Conservation (phyloP, 768 basidiomycete genomes). For the Cystobasidium onofrii region DNA sequence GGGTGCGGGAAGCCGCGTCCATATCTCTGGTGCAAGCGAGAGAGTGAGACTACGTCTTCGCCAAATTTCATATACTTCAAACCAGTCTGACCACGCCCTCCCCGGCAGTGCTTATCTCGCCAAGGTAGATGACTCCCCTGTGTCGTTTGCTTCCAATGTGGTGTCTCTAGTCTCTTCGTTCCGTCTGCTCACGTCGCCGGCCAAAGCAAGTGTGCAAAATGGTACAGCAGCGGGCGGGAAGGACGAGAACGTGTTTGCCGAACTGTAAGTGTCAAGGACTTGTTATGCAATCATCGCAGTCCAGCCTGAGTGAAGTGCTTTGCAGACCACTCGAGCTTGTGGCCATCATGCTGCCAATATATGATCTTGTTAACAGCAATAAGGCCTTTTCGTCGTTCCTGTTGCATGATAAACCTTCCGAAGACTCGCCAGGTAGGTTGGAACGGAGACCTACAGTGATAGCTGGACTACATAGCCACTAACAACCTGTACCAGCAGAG, state of each 20-base stretch:
- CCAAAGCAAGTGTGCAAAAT: neutral
- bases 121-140: constrained; percentile 36
- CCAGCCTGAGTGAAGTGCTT: too few species aligned
- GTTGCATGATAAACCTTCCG: constrained; percentile 4
- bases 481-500: neutral
- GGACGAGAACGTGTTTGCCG: neutral
- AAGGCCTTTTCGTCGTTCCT: constrained; percentile 36
- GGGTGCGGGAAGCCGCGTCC: neutral
- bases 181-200: neutral
- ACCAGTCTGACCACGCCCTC: too few species aligned
- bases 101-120: constrained; percentile 33
- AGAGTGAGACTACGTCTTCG: constrained; percentile 18
- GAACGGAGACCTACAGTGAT: too few species aligned
- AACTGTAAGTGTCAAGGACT: neutral
- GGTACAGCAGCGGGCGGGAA: neutral
- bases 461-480: too few species aligned
- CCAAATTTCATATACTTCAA: too few species aligned
- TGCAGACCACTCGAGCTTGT: constrained; percentile 32
- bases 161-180: constrained; percentile 36
- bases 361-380: constrained; percentile 39
- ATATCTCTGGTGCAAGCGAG: neutral
- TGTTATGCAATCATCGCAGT: neutral
- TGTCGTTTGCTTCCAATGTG: constrained; percentile 34
- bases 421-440: neutral
- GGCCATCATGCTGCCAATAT: constrained; percentile 36